These are phyloP conservation scores for Pseudonitzschia multiseries DNA, from an alignment of 108 stramenopile species.

Conservation along the genomic window DNA sequence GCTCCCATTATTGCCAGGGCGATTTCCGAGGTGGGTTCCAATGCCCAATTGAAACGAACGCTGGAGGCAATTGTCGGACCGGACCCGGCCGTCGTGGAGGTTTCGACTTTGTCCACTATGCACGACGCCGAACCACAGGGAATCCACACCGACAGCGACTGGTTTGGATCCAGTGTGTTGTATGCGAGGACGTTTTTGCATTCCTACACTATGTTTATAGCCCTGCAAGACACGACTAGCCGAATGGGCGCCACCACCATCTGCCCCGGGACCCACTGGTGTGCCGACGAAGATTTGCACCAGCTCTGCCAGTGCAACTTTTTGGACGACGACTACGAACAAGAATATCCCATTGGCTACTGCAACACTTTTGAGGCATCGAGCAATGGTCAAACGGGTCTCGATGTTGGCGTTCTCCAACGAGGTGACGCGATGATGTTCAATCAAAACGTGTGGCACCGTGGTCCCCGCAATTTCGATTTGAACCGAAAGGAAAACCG, in stretches of 20 bases:
- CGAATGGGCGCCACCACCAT: constrained; percentile 55
- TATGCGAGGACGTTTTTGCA: constrained; percentile 48
- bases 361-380: constrained; percentile 34
- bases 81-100: constrained; percentile 46
- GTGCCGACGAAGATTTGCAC: constrained; percentile 40
- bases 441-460: constrained; percentile 56
- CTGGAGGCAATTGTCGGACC: constrained; percentile 36
- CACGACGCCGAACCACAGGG: constrained; percentile 32
- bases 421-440: constrained; percentile 50
- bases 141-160: constrained; percentile 48
- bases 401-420: constrained; percentile 30
- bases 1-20: constrained; percentile 36
- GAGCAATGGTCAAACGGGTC: constrained; percentile 34
- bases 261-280: constrained; percentile 54
- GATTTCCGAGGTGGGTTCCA: constrained; percentile 33
- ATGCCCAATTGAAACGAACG: constrained; percentile 19
- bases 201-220: constrained; percentile 50
- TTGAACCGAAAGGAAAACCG: constrained; percentile 23
- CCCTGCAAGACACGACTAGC: constrained; percentile 49
- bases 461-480: constrained; percentile 40
- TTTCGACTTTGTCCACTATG: constrained; percentile 39
- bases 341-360: constrained; percentile 2
- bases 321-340: constrained; percentile 14
- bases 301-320: constrained; percentile 20
- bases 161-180: constrained; percentile 33